Conservation (phyloP, 1,284 basidiomycete species). For the Sanghuangporus baumii region DNA sequence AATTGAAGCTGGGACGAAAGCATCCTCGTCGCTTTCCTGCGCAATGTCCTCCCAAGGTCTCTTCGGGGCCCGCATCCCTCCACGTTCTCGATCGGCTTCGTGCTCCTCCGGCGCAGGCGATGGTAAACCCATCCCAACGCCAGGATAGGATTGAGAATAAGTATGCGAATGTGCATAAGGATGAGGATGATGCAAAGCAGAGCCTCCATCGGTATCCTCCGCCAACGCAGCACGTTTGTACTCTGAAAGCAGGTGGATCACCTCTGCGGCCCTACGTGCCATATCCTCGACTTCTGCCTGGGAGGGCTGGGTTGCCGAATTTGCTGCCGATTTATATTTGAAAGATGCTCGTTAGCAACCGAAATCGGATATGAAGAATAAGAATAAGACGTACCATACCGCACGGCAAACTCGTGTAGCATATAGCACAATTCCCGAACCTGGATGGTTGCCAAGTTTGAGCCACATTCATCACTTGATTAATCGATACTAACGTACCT, state of each 20-base stretch:
- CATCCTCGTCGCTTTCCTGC: constrained; percentile 29
- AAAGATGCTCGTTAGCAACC: constrained; percentile 6
- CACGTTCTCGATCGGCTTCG: background rate
- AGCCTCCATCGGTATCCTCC: constrained; percentile 24
- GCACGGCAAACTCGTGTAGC: constrained; percentile 57
- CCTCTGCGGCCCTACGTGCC: constrained; percentile 53
- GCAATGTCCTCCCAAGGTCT: constrained; percentile 72
- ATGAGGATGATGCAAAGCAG: background rate
- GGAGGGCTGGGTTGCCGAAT: constrained; percentile 43
- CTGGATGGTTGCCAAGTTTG: constrained; percentile 30
- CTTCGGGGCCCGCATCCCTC: constrained; percentile 49
- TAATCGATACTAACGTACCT: constrained; percentile 18
- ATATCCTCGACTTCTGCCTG: constrained; percentile 58
- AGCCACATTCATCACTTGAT: background rate
- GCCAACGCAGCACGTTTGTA: constrained; percentile 40
- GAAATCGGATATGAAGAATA: constrained; percentile 11
- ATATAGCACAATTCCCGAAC: constrained; percentile 55
- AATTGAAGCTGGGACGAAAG: constrained; percentile 22
- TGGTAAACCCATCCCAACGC: constrained; percentile 16
- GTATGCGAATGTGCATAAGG: background rate
- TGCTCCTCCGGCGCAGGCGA: background rate
- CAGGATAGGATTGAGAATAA: constrained; percentile 18
- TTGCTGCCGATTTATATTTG: constrained; percentile 39
- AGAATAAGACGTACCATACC: constrained; percentile 46
- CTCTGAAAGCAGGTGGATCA: constrained; percentile 62